Evolutionary conservation across 2,329 filamentous ascomycete genomes (phyloP).

Genomic region (Nemania sp.): DNA sequence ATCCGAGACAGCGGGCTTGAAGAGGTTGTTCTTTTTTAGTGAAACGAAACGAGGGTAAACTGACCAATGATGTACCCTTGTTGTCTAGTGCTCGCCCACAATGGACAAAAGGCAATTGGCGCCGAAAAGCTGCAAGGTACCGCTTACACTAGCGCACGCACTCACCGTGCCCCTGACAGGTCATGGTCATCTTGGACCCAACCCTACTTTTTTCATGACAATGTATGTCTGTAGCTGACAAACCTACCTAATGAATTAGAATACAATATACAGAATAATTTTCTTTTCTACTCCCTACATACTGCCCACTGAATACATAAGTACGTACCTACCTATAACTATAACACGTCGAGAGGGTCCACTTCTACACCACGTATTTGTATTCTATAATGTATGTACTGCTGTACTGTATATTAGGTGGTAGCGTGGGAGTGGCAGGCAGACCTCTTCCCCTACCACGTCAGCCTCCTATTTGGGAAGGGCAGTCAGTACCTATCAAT

Average conservation of each 20-base stretch:
- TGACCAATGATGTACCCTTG: constrained; percentile 19
- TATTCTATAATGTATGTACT: constrained; percentile 10
- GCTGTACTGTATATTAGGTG: too few relatives aligned
- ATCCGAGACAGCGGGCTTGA: constrained; percentile 26
- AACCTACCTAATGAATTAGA: not conserved
- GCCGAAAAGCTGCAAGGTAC: constrained; percentile 37
- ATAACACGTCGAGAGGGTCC: too few relatives aligned
- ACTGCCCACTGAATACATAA: too few relatives aligned
- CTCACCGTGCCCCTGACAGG: constrained; percentile 9
- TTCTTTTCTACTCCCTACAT: too few relatives aligned
- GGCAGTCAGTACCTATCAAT: not conserved
- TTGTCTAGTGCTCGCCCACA: not conserved
- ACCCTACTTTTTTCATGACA: constrained; percentile 4
- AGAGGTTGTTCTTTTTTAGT: constrained; percentile 8
- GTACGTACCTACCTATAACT: too few relatives aligned
- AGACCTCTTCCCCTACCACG: constrained; percentile 15
- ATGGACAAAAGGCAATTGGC: constrained; percentile 5
- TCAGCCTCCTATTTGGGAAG: constrained; percentile 23
- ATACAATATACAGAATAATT: not conserved
- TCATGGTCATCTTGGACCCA: not conserved
- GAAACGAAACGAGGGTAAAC: constrained; percentile 28
- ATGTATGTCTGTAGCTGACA: not conserved
- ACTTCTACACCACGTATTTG: too few relatives aligned
- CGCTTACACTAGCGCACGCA: constrained; percentile 1
- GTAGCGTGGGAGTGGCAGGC: not conserved